A percentile compares a stretch with the other conserved stretches of the same genome.
Evolutionary conservation across 768 basidiomycete genomes (phyloP).

Genomic region (Strobilomyces confusus): DNA sequence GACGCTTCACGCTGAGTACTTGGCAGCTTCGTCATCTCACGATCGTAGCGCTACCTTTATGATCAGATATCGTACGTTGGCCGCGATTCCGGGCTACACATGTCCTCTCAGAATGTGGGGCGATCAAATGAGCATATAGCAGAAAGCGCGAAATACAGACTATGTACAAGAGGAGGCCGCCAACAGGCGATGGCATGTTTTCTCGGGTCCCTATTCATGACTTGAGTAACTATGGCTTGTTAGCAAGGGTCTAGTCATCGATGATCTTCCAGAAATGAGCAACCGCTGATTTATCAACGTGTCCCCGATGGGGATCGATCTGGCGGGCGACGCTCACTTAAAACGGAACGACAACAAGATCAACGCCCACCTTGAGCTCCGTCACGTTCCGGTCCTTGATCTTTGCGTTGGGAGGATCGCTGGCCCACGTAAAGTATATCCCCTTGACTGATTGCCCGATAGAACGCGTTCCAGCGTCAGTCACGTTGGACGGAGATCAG

Average conservation of each 20-base stretch:
- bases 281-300: slow-evolving; percentile 91
- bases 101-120: no score
- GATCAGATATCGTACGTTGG: no score
- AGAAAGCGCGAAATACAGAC: no score
- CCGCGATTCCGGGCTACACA: no score
- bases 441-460: slow-evolving; percentile 70
- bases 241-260: slow-evolving; percentile 76
- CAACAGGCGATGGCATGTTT: background rate
- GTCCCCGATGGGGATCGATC: slow-evolving; percentile 88
- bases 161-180: background rate
- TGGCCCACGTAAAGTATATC: slow-evolving; percentile 91
- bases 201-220: no score
- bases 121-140: no score
- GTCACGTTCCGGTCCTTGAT: slow-evolving; percentile 98
- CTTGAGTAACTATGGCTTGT: slow-evolving; percentile 59
- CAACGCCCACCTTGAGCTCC: slow-evolving; percentile 68
- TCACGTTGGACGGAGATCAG: no score
- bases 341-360: background rate
- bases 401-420: slow-evolving; percentile 83
- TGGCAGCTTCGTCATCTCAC: no score
- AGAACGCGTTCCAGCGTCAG: no score
- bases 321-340: slow-evolving; percentile 24
- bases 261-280: slow-evolving; percentile 95
- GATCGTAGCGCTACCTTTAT: no score
- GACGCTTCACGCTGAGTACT: no score